Evolutionary conservation across 306 rosid species (phyloP), one percentile per base, ranked within the genome.

Genomic region (Hylodesmum podocarpum): DNA sequence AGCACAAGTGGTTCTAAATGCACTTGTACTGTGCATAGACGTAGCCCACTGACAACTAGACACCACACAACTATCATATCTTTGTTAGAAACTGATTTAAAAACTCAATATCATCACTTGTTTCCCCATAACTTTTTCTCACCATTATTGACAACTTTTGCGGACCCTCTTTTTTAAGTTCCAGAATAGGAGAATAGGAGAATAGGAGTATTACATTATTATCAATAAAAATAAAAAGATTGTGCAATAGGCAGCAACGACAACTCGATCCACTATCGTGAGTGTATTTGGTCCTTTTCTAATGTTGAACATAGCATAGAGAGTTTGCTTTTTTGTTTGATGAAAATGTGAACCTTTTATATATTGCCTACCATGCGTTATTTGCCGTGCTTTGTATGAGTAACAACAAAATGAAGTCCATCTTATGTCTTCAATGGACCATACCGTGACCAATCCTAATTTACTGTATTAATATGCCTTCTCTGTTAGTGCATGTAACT

Each of bases 361-460:
- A 25, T 47, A 10, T 78, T 44, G 70, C 63, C 51, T 40, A 62
- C 15, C 69, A 22, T 46, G 77, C 18, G 16, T 22, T 57, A 64
- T 66, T 64, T 65, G 73, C 39, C 65, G 8, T 64, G 66, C 34
- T 36, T 46, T 29, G 12, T 49, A 5, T 8, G 57, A 72, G 73
- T 72, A 72, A 66, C 77, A 65, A 65, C 73, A 78, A 64, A 65
- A n/a, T 40, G 27, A 22, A 36, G 68, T 46, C 70, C 78, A 79
- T 47, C 59, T 25, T 63, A 25, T 77, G 66, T 72, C 62, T 78
- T 51, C 13, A 72, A 72, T 65, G 71, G 79, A 77, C 71, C 78
- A 77, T 72, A 77, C 76, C 24, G 34, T 44, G 31, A 31, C 66
- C 29, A 58, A 66, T 57, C 67, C 68, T 27, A 78, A 33, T 14